Conservation (phyloP, 2,329 filamentous ascomycete species). For the Calonectria pseudoturangicola region DNA sequence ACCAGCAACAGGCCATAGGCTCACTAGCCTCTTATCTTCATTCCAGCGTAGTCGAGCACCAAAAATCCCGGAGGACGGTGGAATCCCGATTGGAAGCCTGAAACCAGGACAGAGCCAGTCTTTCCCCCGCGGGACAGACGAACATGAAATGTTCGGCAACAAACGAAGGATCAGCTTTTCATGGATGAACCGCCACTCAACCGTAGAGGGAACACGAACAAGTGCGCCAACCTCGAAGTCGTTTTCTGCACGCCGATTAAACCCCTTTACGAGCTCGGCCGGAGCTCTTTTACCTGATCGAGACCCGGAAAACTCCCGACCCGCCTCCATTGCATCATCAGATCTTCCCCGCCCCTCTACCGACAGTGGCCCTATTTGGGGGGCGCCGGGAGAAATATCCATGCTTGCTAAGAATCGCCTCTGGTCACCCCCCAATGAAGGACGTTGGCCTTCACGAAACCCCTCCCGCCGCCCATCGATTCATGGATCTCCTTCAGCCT, state of each 20-base stretch:
- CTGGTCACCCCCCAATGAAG: conserved; percentile 79
- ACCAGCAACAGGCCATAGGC: conserved; percentile 57
- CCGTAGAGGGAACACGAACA: conserved; percentile 61
- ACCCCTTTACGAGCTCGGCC: conserved; percentile 70
- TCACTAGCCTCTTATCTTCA: conserved; percentile 74
- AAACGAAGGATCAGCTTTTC: conserved; percentile 76
- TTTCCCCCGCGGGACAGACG: conserved; percentile 78
- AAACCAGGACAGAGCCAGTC: conserved; percentile 86
- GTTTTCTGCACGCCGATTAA: conserved; percentile 66
- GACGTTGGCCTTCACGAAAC: conserved; percentile 75
- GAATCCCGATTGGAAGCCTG: conserved; percentile 80
- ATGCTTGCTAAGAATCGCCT: conserved; percentile 73
- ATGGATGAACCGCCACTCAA: conserved; percentile 76
- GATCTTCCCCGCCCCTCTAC: conserved; percentile 86
- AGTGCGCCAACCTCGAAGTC: conserved; percentile 58
- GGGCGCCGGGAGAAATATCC: conserved; percentile 68
- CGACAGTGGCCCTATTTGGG: conserved; percentile 86
- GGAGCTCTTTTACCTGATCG: conserved; percentile 71
- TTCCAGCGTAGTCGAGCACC: conserved; percentile 77
- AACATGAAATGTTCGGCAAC: conserved; percentile 70
- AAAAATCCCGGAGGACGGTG: conserved; percentile 71
- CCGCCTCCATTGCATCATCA: conserved; percentile 80
- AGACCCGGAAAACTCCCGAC: conserved; percentile 77
- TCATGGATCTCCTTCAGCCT: conserved; percentile 81
- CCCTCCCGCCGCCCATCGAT: conserved; percentile 88